Conservation (phyloP, 2,329 filamentous ascomycete genomes). For the Calonectria pauciramosa region DNA sequence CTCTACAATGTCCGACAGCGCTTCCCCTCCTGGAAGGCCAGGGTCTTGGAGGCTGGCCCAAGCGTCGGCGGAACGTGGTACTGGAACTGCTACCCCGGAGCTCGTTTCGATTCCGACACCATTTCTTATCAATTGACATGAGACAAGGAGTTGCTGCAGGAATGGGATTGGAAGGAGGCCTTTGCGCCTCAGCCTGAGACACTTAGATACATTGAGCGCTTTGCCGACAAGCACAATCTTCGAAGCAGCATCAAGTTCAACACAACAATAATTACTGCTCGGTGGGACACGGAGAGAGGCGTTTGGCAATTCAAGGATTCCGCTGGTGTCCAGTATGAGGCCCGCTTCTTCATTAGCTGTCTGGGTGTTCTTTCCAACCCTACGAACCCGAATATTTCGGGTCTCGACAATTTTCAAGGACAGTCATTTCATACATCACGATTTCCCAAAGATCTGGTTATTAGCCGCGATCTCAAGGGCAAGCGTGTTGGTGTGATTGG, state of each 20-base stretch:
- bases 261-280: neutral
- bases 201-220: slow-evolving; percentile 6
- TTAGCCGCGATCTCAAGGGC: slow-evolving; percentile 15
- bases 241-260: neutral
- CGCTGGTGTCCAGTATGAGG: neutral
- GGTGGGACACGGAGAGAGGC: neutral
- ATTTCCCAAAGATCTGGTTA: slow-evolving; percentile 24
- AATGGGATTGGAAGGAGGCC: slow-evolving; percentile 14
- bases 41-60: slow-evolving; percentile 33
- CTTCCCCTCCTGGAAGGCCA: slow-evolving; percentile 37
- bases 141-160: neutral
- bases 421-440: slow-evolving; percentile 30
- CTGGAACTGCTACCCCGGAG: slow-evolving; percentile 45
- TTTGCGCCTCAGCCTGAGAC: slow-evolving; percentile 5
- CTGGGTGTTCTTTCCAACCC: slow-evolving; percentile 34
- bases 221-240: slow-evolving; percentile 6
- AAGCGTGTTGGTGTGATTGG: slow-evolving; percentile 35
- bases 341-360: slow-evolving; percentile 30
- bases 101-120: slow-evolving; percentile 54
- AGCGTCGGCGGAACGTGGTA: slow-evolving; percentile 44
- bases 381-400: slow-evolving; percentile 19
- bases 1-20: slow-evolving; percentile 55
- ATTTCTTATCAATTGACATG: slow-evolving; percentile 52
- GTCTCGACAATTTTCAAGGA: slow-evolving; percentile 30
- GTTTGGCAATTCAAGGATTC: neutral